A percentile compares a stretch with the other conserved stretches of the same genome.
phyloP scores from a whole-genome alignment of 1,139 yeast genomes.

The Candida smagusa region DNA sequence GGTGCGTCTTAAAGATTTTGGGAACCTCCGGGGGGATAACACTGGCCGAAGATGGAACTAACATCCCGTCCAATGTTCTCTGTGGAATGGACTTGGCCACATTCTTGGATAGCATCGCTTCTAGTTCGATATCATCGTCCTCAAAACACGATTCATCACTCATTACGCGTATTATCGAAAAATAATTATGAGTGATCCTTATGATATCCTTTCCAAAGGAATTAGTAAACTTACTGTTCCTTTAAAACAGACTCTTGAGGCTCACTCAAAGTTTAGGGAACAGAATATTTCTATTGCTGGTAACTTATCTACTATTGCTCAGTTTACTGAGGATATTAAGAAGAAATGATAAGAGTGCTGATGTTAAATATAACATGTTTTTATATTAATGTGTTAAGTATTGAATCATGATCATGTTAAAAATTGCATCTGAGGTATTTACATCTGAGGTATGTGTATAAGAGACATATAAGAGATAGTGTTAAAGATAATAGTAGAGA shows the following conservation, averaged over 20 bases:
- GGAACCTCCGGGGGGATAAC: too few species aligned
- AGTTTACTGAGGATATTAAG: conserved; percentile 6
- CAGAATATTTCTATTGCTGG: conserved; percentile 25
- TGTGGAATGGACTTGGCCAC: conserved; percentile 9
- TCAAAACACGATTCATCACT: conserved; percentile 10
- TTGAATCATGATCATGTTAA: too few species aligned
- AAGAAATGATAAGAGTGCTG: background rate
- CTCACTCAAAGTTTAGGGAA: conserved; percentile 26
- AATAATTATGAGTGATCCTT: conserved; percentile 3
- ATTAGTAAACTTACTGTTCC: conserved; percentile 19
- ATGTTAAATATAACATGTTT: too few species aligned
- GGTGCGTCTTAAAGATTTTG: conserved; percentile 37
- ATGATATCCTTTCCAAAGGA: conserved; percentile 1
- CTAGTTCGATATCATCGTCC: conserved; percentile 11
- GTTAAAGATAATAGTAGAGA: too few species aligned
- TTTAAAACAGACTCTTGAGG: conserved; percentile 19
- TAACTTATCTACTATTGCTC: conserved; percentile 18
- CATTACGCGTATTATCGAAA: conserved; percentile 4
- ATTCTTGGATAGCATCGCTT: conserved; percentile 4
- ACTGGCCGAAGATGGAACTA: background rate
- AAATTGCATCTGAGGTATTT: too few species aligned
- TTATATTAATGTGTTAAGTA: too few species aligned
- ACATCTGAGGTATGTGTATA: too few species aligned
- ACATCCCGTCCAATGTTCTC: conserved; percentile 12
- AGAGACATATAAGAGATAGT: too few species aligned